Base-by-base conservation (phyloP, 2,329 filamentous ascomycete genomes). In the Pseudogymnoascus sp. region DNA sequence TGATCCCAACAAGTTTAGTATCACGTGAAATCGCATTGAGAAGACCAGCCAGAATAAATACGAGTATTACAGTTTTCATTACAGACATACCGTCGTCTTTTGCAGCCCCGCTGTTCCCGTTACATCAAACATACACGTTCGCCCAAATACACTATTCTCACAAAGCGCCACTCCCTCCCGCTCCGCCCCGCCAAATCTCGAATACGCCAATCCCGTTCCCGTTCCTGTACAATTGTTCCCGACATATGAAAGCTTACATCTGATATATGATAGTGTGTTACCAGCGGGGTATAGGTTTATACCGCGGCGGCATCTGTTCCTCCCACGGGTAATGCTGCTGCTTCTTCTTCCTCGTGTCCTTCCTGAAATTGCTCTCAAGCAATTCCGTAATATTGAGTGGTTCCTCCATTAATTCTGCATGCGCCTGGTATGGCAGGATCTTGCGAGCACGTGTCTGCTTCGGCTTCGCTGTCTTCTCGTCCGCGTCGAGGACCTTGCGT, bases 391-490 rank as follows among this genome's bases (percentile, higher is more conserved):
- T 65, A 7, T 65, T 65, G 35, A 68, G 63, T 3, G 69, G 68
- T 40, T 70, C 68, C 59, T 70, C 67, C 24, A 70, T 65, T 11
- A 71, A 47, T 35, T 70, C 61, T 7, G 70, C 42, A n/a, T 68
- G 63, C 21, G 65, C 59, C 50, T 69, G 65, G 60, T 72, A 72
- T 1, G 68, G 69, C 13, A 69, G 53, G 6, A 71, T 65, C 37
- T 67, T 67, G 5, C 67, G 60, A 11, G 60, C 33, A 10, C 62
- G 64, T 2, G 59, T 61, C 11, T 65, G 67, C 47, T 68, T 70
- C 1, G 66, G 64, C 11, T 67, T 64, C 3, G 59, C 35, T 16
- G 65, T 62, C 16, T n/a, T 42, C 10, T 63, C 62, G 6, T 65
- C 44, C 6, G 59, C 59, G 16, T 56, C 29, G 11, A 29, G 44